Evolutionary conservation across 352 stramenopile genomes (phyloP).

Genomic region (Plasmopara halstedii): DNA sequence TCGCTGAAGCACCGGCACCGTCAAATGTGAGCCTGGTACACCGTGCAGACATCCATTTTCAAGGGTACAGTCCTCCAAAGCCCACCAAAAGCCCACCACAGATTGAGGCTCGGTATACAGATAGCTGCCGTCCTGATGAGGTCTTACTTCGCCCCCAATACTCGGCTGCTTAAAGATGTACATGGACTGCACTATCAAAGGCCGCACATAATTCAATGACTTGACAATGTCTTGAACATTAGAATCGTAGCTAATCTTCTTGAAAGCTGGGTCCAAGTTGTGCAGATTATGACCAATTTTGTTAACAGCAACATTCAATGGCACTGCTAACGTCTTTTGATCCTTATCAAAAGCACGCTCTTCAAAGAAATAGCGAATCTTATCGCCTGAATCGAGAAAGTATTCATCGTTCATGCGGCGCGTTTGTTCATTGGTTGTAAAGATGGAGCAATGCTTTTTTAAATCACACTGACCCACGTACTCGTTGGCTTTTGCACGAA

Average conservation of each 20-base stretch:
- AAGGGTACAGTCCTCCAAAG: constrained; percentile 91
- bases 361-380: constrained; percentile 94
- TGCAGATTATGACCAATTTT: constrained; percentile 96
- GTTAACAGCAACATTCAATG: constrained; percentile 82
- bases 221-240: constrained; percentile 68
- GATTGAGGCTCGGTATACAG: constrained; percentile 95
- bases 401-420: constrained; percentile 86
- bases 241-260: constrained; percentile 70
- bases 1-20: constrained; percentile 77
- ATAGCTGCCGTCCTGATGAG: constrained; percentile 96
- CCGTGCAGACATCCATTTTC: constrained; percentile 95
- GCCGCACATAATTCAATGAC: constrained; percentile 83
- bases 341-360: constrained; percentile 59
- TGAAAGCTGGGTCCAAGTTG: constrained; percentile 81
- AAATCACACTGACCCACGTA: constrained; percentile 60
- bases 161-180: constrained; percentile 96
- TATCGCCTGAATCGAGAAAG: constrained; percentile 89
- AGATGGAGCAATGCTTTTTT: constrained; percentile 63
- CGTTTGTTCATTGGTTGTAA: constrained; percentile 77
- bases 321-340: constrained; percentile 60
- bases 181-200: constrained; percentile 92
- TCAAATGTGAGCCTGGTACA: constrained; percentile 83
- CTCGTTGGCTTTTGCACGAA: constrained; percentile 40
- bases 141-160: constrained; percentile 90
- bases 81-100: constrained; percentile 93